Percentiles rank a stretch among this genome's conserved stretches.
Evolutionary conservation across 2,329 filamentous ascomycete species (phyloP).

Genomic region (Fusarium sp.): DNA sequence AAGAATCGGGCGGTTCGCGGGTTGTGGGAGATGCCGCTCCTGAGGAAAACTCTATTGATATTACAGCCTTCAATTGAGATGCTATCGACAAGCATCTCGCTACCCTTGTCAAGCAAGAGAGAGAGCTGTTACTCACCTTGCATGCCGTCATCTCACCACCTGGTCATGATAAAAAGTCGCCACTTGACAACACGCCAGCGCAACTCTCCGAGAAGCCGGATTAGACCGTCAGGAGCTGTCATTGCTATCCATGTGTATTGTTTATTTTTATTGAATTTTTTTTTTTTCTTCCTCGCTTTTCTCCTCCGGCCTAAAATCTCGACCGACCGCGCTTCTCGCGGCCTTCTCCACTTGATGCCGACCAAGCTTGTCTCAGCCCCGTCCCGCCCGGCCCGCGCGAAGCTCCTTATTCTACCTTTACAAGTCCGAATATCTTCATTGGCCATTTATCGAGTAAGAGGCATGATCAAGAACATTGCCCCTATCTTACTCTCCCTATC

Average conservation of each 20-base stretch:
- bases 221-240: neutral
- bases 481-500: neutral
- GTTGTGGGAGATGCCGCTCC: neutral
- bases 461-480: neutral
- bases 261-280: constrained; percentile 10
- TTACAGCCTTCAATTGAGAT: neutral
- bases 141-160: constrained; percentile 6
- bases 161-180: neutral
- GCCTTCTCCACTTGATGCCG: constrained; percentile 35
- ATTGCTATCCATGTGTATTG: neutral
- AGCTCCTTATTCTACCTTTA: constrained; percentile 28
- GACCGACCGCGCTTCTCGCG: constrained; percentile 21
- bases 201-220: constrained; percentile 15
- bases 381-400: neutral
- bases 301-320: constrained; percentile 16
- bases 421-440: constrained; percentile 12
- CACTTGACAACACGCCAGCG: constrained; percentile 6
- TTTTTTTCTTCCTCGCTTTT: neutral
- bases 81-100: neutral
- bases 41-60: neutral
- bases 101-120: neutral
- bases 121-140: neutral
- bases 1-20: neutral
- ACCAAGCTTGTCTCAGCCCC: constrained; percentile 36
- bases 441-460: neutral